Evolutionary conservation across 2,329 filamentous ascomycete species (phyloP).

Genomic region (Penicillium sp.): DNA sequence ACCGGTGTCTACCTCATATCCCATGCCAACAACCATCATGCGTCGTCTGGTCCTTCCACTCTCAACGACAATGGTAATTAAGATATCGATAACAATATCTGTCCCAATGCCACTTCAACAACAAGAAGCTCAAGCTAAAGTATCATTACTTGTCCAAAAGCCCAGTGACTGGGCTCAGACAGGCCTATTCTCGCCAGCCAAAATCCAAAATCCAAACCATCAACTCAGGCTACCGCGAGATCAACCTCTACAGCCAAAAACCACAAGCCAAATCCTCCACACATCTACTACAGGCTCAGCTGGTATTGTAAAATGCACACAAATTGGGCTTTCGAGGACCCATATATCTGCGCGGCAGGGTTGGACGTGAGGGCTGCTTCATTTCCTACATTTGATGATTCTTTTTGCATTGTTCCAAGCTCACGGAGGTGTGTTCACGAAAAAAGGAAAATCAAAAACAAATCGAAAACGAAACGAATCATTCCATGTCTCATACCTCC

Average conservation of each 20-base stretch:
- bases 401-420: background rate
- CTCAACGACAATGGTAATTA: background rate
- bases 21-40: background rate
- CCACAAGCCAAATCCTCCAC: background rate
- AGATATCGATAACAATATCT: background rate
- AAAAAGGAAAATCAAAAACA: background rate
- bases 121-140: background rate
- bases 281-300: background rate
- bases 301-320: background rate
- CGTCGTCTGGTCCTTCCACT: background rate
- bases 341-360: background rate
- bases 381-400: background rate
- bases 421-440: background rate
- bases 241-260: background rate
- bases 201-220: background rate
- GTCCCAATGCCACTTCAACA: background rate
- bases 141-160: background rate
- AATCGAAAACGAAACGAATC: background rate
- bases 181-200: background rate
- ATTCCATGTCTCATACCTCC: background rate
- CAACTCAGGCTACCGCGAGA: background rate
- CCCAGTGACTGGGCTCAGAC: background rate
- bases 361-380: background rate
- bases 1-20: background rate
- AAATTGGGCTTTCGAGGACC: background rate